Evolutionary conservation across 2,329 filamentous ascomycete species (phyloP), one percentile per base, ranked within the genome.

Genomic region (Stemphylium beticola): DNA sequence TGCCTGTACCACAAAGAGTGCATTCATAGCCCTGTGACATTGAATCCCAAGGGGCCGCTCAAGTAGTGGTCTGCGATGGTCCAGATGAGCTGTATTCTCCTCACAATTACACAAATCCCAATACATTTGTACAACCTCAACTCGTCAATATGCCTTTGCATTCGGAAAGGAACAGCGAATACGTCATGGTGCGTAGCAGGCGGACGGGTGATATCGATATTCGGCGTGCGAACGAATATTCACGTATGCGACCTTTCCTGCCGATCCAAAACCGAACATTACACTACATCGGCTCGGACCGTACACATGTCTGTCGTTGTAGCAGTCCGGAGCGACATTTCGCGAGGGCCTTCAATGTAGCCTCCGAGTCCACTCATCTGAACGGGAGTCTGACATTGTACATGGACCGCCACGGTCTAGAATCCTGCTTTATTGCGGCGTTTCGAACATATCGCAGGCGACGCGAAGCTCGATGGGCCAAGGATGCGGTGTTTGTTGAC

Each of bases 101-200:
- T 7, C 9, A 17, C 5, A 10, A 1, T 17, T 14, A 22, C 11
- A 8, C 18, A 14, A 1, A 1, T 39, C 18, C 33, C 5, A 15
- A n/a, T 4, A 3, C 2, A 15, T 36, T n/a, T 15, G 4, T 9
- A 18, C 17, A 20, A n/a, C 15, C n/a, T 20, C 9, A 38, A 10
- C 17, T 38, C 4, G 20, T 10, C 4, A 9, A 32, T 6, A 50
- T 50, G 48, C 39, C 33, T 6, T 44, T 40, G 14, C 40, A 37
- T 12, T 31, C 38, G n/a, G 47, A 31, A 11, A 37, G 14, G 9
- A 51, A 15, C 8, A 41, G 20, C 3, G 32, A 52, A 4, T 26
- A 56, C 8, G 32, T 55, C 1, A 32, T 58, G 12, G 54, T 57
- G 7, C 56, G 51, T n/a, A 52, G 49, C 11, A 60, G 49, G 32